Evolutionary conservation across 805 yeast genomes (phyloP).

Genomic region (Trichomonascus vanleenenianus): DNA sequence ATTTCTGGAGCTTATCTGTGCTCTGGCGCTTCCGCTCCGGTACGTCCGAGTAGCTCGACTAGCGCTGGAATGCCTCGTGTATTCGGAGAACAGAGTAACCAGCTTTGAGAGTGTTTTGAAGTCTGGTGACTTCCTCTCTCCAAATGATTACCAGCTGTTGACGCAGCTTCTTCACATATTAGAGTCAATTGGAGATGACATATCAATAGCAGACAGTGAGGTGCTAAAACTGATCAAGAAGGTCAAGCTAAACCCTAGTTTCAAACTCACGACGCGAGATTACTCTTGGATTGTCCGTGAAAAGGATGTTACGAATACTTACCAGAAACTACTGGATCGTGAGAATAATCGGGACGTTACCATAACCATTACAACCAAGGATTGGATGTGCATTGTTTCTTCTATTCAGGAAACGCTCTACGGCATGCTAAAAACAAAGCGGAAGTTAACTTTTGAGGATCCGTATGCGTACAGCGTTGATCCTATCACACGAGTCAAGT

Average conservation of each 20-base stretch:
- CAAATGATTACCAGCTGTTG: slow-evolving; percentile 10
- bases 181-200: slow-evolving; percentile 11
- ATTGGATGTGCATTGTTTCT: slow-evolving; percentile 15
- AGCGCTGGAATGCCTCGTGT: slow-evolving; percentile 18
- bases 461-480: slow-evolving; percentile 12
- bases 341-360: slow-evolving; percentile 6
- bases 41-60: slow-evolving; percentile 18
- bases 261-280: slow-evolving; percentile 2
- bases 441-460: slow-evolving; percentile 13
- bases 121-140: slow-evolving; percentile 11
- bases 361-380: slow-evolving; percentile 12
- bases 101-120: slow-evolving; percentile 10
- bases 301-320: slow-evolving; percentile 6
- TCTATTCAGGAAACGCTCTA: slow-evolving; percentile 14
- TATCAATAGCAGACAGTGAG: slow-evolving; percentile 2
- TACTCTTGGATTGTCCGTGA: slow-evolving; percentile 10
- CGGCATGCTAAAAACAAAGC: slow-evolving; percentile 7
- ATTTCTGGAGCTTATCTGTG: slow-evolving; percentile 16
- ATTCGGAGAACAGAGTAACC: slow-evolving; percentile 11
- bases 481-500: slow-evolving; percentile 11
- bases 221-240: slow-evolving; percentile 1
- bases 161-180: slow-evolving; percentile 5
- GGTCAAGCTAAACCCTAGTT: slow-evolving; percentile 1
- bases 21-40: slow-evolving; percentile 14
- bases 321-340: slow-evolving; percentile 5